A percentile compares a stretch with the other conserved stretches of the same genome.
Conservation (phyloP, 225 moss, liverwort and hornwort species). For the Rhytidiadelphus loreus region DNA sequence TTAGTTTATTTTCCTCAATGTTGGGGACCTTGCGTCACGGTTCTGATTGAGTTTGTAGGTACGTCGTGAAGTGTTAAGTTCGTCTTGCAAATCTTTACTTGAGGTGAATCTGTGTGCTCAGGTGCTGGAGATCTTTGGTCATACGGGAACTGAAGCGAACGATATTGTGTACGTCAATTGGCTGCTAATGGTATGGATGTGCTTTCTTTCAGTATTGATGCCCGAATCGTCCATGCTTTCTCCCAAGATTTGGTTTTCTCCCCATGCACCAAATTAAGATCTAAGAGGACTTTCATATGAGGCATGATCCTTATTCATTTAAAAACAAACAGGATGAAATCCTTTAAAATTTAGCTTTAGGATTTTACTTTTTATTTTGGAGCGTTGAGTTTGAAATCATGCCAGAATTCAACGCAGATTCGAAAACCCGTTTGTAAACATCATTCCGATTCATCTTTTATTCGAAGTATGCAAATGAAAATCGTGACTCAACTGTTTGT, state of each 20-base stretch:
- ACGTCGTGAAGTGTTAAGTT: background rate
- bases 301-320: background rate
- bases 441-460: background rate
- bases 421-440: background rate
- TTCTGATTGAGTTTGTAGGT: background rate
- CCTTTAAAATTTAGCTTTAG: background rate
- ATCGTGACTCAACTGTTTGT: background rate
- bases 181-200: constrained; percentile 57
- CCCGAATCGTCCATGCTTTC: background rate
- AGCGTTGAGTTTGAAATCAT: background rate
- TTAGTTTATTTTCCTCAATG: background rate
- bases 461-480: background rate
- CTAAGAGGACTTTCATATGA: background rate
- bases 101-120: background rate
- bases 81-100: background rate
- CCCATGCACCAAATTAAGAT: background rate
- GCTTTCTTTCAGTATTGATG: background rate
- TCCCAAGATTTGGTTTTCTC: background rate
- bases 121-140: constrained; percentile 57
- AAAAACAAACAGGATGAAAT: background rate
- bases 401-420: background rate
- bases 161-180: constrained; percentile 55
- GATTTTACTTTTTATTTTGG: background rate
- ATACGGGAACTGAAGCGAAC: constrained; percentile 40
- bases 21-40: background rate